phyloP scores from a whole-genome alignment of 78 protist species.

The Salpingoeca rosetta region DNA sequence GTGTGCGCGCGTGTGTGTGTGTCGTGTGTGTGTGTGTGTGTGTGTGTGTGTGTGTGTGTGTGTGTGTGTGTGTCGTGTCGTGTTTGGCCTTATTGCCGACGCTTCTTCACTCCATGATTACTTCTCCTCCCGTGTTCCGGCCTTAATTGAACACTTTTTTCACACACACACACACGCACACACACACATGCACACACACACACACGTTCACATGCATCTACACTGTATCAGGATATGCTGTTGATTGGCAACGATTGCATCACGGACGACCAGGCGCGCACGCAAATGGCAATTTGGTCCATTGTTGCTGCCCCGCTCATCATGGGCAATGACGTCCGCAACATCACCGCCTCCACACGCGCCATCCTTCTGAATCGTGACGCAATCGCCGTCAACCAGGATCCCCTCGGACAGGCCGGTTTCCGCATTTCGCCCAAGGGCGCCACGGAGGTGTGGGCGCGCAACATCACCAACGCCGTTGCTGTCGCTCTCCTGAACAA shows the following conservation, averaged over 20 bases:
- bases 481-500: neutral
- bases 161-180: too few species aligned
- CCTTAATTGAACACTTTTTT: too few species aligned
- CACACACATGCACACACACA: too few species aligned
- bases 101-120: too few species aligned
- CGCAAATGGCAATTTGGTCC: constrained; percentile 21
- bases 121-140: too few species aligned
- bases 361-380: constrained; percentile 5
- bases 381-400: constrained; percentile 10
- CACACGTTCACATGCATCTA: too few species aligned
- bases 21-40: too few species aligned
- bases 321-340: constrained; percentile 12
- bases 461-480: neutral
- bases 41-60: too few species aligned
- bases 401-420: neutral
- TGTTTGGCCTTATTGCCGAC: too few species aligned
- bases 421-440: neutral
- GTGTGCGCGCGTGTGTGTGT: too few species aligned
- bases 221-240: neutral
- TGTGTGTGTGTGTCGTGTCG: too few species aligned
- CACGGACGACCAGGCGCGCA: neutral
- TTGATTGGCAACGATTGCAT: neutral
- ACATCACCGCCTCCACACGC: neutral
- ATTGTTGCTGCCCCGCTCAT: constrained; percentile 10
- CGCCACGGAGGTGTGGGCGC: neutral